Conservation (phyloP, 352 stramenopile species). For the Globisporangium cylindrosporum region DNA sequence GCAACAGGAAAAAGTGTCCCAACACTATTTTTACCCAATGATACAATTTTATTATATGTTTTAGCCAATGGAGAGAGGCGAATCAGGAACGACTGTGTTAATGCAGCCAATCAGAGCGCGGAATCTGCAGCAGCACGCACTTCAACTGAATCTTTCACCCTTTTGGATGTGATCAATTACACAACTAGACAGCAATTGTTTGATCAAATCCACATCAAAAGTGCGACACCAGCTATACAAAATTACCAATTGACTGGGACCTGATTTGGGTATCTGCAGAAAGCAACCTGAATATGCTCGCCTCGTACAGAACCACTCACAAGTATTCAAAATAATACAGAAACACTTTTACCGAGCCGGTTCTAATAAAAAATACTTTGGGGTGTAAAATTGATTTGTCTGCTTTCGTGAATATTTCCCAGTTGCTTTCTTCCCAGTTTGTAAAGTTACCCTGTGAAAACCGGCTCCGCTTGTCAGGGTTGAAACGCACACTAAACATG, state of each 20-base stretch:
- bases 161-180: neutral
- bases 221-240: neutral
- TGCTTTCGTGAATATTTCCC: too few relatives aligned
- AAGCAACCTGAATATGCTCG: neutral
- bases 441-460: too few relatives aligned
- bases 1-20: slow-evolving; percentile 6
- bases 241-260: neutral
- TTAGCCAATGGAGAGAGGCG: neutral
- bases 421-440: too few relatives aligned
- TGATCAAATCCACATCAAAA: neutral
- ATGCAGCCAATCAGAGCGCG: slow-evolving; percentile 7
- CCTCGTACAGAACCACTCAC: too few relatives aligned
- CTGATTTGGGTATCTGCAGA: neutral
- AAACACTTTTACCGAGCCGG: too few relatives aligned
- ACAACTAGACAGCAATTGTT: neutral
- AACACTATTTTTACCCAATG: neutral
- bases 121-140: slow-evolving; percentile 7
- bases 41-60: neutral
- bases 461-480: too few relatives aligned
- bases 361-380: too few relatives aligned
- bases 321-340: too few relatives aligned
- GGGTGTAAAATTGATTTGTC: too few relatives aligned
- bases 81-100: neutral
- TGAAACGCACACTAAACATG: too few relatives aligned
- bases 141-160: slow-evolving; percentile 20